phyloP scores from a whole-genome alignment of 352 stramenopile genomes.

The Globisporangium orthogonon region DNA sequence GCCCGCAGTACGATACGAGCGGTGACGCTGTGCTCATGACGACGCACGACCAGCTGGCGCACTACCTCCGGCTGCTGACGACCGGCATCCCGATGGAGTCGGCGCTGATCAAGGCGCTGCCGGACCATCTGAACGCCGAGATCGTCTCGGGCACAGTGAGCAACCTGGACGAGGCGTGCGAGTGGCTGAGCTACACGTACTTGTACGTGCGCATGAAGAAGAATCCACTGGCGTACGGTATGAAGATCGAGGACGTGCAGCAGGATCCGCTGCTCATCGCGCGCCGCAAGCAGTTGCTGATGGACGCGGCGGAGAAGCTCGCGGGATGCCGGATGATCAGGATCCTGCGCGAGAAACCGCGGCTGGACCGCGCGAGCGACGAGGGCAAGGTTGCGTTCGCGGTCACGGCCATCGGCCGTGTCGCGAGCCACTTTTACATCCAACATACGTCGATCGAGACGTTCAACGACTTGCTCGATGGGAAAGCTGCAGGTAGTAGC shows the following conservation, averaged over 20 bases:
- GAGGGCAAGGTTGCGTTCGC: constrained; percentile 75
- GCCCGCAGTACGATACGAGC: constrained; percentile 98
- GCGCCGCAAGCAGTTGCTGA: constrained; percentile 56
- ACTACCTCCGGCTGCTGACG: constrained; percentile 96
- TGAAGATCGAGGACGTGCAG: constrained; percentile 90
- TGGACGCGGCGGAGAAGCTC: constrained; percentile 72
- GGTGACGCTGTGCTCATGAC: constrained; percentile 99
- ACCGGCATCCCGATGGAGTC: constrained; percentile 97
- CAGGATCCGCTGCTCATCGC: constrained; percentile 86
- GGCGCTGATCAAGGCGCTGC: constrained; percentile 96
- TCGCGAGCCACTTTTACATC: constrained; percentile 99
- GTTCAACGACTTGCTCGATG: constrained; percentile 94
- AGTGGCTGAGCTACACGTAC: constrained; percentile 98
- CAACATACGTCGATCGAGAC: constrained; percentile 95
- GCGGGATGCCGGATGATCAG: constrained; percentile 81
- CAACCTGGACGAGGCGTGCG: constrained; percentile 94
- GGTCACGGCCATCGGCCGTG: constrained; percentile 95
- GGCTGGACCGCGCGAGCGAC: constrained; percentile 22
- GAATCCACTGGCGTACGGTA: constrained; percentile 97
- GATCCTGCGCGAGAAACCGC: constrained; percentile 53
- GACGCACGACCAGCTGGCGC: constrained; percentile 87
- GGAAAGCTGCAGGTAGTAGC: constrained; percentile 14
- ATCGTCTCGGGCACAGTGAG: constrained; percentile 98
- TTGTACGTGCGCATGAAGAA: constrained; percentile 98
- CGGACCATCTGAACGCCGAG: constrained; percentile 99